phyloP scores from a whole-genome alignment of 306 rosid species.

The Ochetophila trinervis region DNA sequence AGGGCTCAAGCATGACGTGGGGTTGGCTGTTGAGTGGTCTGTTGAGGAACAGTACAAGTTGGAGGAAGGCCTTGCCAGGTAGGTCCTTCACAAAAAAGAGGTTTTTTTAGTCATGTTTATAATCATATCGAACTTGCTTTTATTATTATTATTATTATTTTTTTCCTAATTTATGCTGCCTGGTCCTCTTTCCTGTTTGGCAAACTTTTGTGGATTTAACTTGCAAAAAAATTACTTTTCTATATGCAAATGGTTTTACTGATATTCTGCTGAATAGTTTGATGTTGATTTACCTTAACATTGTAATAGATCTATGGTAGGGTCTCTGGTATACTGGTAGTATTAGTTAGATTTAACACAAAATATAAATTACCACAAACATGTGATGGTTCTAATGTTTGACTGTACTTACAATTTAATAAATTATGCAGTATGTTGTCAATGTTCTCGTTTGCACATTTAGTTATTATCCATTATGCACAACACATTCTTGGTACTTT shows the following conservation, averaged over 20 bases:
- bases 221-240: background rate
- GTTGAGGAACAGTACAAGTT: slow-evolving; percentile 80
- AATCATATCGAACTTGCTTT: background rate
- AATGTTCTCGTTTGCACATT: background rate
- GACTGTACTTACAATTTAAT: background rate
- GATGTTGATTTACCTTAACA: no score
- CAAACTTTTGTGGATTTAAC: background rate
- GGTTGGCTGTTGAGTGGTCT: slow-evolving; percentile 97
- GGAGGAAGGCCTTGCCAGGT: slow-evolving; percentile 82
- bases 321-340: no score
- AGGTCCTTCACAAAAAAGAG: slow-evolving; percentile 33
- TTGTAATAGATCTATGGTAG: no score
- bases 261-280: no score
- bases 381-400: background rate
- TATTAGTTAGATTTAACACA: no score
- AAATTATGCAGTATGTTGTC: background rate
- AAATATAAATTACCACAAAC: background rate
- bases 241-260: no score
- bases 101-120: background rate
- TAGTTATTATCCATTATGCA: background rate
- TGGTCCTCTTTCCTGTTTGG: background rate
- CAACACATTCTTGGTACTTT: background rate
- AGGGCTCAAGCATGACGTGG: slow-evolving; percentile 86
- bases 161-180: background rate
- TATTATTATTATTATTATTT: no score